Evolutionary conservation across 768 basidiomycete species (phyloP), one percentile per base, ranked within the genome.

Genomic region (Cystofilobasidium bisporidii): DNA sequence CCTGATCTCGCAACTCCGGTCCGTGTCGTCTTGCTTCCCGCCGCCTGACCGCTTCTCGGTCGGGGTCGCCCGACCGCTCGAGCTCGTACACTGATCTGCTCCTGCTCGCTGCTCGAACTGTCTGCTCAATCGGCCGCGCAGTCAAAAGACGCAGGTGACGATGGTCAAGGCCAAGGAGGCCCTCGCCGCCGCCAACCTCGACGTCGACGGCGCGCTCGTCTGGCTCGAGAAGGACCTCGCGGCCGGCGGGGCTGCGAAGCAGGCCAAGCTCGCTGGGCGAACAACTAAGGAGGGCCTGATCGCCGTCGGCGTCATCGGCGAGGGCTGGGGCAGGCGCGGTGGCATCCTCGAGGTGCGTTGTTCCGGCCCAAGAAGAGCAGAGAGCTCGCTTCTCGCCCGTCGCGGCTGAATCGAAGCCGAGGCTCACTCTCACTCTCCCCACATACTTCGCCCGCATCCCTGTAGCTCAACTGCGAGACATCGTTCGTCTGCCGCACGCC

Each of bases 151-250:
- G 12, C 78, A 78, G 9, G 84, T 91, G 59, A 89, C 92, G 11
- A 85, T 97, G 71, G 81, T 82, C 55, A 91, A 91, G 79, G 94
- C 93, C 36, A 84, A 87, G 43, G 88, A 93, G 76, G 93, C 94
- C 2, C 86, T 98, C 62, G 75, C 77, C 61, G 84, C 85, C 32
- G 82, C 84, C 36, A 82, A 86, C 74, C 87, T 89, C 79, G 83
- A 91, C 76, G 73, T 96, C 63, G 76, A 84, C 20, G 81, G 76
- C 28, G 91, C 94, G 15, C 78, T 93, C 68, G 78, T 81, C 73
- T 97, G 91, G 89, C 82, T 98, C 41, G 79, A 87, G 72, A 82
- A 85, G 65, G 89, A 94, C 76, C 80, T 88, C 33, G 79, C 80
- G 3, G 79, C 81, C 40, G 84, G 87, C 0, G 89, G 91, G 6